Base-by-base conservation (phyloP, 2,329 filamentous ascomycete genomes). In the Penicillium brevicompactum region DNA sequence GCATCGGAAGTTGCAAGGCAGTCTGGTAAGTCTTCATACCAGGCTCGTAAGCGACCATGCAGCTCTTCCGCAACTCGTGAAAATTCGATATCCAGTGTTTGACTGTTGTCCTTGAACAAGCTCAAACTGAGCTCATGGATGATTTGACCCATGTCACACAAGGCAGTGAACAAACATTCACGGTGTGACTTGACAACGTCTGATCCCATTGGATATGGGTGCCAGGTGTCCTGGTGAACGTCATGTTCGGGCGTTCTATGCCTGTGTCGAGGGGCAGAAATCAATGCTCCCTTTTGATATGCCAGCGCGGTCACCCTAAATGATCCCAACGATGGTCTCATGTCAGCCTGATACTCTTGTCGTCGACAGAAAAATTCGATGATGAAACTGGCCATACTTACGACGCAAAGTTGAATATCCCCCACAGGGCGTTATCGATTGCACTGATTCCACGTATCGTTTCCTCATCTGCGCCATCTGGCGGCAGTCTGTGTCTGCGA, bases 391-490 rank as follows among this genome's bases (percentile, higher is more conserved):
- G 13, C 5, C 34, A 9, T 4, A 30, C 67, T 48, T 65, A 70
- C 67, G 64, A 63, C 3, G 61, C 51, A 38, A 67, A 46, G 32
- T 65, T 67, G 55, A 66, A 70, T 5, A 69, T 21, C 1, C 68
- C 68, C 65, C 66, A 70, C 14, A 60, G 51, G 2, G 60, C 57
- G 10, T 55, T 47, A 18, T 63, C 57, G 24, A 61, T 50, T 27
- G 51, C 57, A 43, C 45, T 57, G n/a, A 45, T 46, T 47, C 61
- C 52, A 2, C 42, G 46, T 7, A 55, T 31, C 1, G 57, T 51
- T 5, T 69, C 59, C 34, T 62, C 49, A 44, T 67, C 61, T 24
- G 51, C 55, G 32, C 58, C 51, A 5, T 49, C 30, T 1, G 49
- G 49, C 5, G 57, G 55, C 11, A 44, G 48, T 14, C 53, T 44